Evolutionary conservation across 495 filamentous ascomycete genomes (phyloP), one percentile per base, ranked within the genome.

Genomic region (Penicillium longicatenatum): DNA sequence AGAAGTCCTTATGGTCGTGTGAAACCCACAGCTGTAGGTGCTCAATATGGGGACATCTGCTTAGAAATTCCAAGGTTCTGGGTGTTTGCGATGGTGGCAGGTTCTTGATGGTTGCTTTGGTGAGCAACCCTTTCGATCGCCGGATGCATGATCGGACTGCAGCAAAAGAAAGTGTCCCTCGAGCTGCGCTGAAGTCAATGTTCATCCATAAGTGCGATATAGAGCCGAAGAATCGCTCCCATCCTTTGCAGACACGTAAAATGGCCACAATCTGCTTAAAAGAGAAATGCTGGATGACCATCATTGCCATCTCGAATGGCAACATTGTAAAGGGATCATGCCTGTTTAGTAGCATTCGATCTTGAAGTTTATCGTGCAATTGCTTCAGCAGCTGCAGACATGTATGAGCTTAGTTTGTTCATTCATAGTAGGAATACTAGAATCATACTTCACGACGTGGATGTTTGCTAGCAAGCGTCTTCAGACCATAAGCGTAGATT

Each of bases 401-500:
- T 24, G 50, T 30, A 29, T 41, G 29, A 52, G 35, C 17, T 44
- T 10, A 48, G 24, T 11, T 2, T 14, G 24, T 11, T 16, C 11
- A 37, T 52, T 8, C 11, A 6, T 6, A 22, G 3, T 26, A 19
- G 16, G 30, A 30, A 8, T 10, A 16, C 30, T 21, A 47, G 3
- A 3, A 31, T 66, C 72, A 43, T 53, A 85, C 84, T 61, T 75
- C 65, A 55, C 76, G 79, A 22, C 77, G 67, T 30, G 70, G 61
- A 58, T 83, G 74, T 17, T 69, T 61, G 10, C 67, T 57, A 4
- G 75, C 67, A 17, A 88, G 69, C 31, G 69, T 75, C 49, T 76
- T 75, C 39, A 88, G 63, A 6, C 81, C 87, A 65, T 83, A 84
- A n/a, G 74, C 69, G 61, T 89, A 89, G 1, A 89, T 73, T n/a